Base-by-base conservation (phyloP, 306 rosid species). In the Lupinus albus region DNA sequence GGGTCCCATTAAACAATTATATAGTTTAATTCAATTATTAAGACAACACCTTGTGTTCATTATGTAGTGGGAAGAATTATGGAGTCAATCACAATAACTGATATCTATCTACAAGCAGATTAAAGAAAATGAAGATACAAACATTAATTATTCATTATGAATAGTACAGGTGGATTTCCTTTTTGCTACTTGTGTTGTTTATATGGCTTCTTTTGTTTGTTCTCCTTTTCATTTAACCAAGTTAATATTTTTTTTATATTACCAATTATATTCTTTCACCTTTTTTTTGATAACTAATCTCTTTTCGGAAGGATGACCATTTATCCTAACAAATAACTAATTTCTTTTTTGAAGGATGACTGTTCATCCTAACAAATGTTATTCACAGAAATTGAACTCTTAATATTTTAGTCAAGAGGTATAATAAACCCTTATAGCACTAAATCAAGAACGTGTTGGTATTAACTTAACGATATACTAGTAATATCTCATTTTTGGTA, bases 21-120 rank as follows among this genome's bases (percentile, higher is more conserved):
- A 32, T 47, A 20, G 4, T 59, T 55, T 51, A 3, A 36, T 38
- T 60, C 75, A 71, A 80, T 80, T 67, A 80, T 80, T 61, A 67
- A 18, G 81, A 68, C 78, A 76, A 54, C 81, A 38, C 75, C 36
- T 52, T 46, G 68, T 60, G 57, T 32, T 80, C 47, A 75, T 52
- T 60, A 25, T 72, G 57, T 66, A 36, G 84, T 71, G 81, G 78
- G 53, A 14, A 65, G n/a, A 80, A 75, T 80, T 59, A 80, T 75
- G 2, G 16, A 51, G 63, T 60, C 68, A 75, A 71, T 75, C 75
- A 72, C 68, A 38, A 25, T 76, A 53, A 66, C 18, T 57, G 68
- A 12, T 69, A 68, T 32, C 59, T 20, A 21, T 25, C 30, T 25
- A 25, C 46, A 41, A 18, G 42, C 33, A 6, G 32, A 4, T 50